These are phyloP conservation scores for Agaricus subrufescens DNA, from an alignment of 768 basidiomycete species.

Conservation along the genomic window DNA sequence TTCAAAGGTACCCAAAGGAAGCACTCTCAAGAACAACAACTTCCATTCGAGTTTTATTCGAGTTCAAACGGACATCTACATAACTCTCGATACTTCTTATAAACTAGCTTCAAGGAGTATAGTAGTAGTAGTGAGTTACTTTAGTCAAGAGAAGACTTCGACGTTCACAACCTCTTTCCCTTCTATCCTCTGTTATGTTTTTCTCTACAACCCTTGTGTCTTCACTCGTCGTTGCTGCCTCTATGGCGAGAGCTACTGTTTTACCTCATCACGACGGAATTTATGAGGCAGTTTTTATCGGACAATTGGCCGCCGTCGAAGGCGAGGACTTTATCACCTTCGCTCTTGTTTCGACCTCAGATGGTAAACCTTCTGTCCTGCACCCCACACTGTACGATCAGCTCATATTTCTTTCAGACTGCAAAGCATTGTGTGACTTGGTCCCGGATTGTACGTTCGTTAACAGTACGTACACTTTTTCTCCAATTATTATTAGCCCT, in stretches of 20 bases:
- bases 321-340: slow-evolving; percentile 37
- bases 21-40: too few relatives aligned
- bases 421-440: slow-evolving; percentile 39
- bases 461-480: slow-evolving; percentile 29
- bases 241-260: too few relatives aligned
- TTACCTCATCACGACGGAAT: slow-evolving; percentile 14
- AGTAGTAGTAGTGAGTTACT: too few relatives aligned
- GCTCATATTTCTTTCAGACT: slow-evolving; percentile 23
- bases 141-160: too few relatives aligned
- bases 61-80: too few relatives aligned
- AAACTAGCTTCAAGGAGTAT: too few relatives aligned
- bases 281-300: slow-evolving; percentile 33
- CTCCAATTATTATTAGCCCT: not conserved
- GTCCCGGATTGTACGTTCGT: slow-evolving; percentile 35
- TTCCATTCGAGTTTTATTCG: too few relatives aligned
- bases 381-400: not conserved
- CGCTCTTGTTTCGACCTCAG: slow-evolving; percentile 38
- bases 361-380: slow-evolving; percentile 19
- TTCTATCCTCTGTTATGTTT: too few relatives aligned
- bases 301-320: slow-evolving; percentile 37
- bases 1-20: not conserved
- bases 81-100: too few relatives aligned
- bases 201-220: too few relatives aligned
- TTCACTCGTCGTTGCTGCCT: too few relatives aligned
- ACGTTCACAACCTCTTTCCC: not conserved